Conservation (phyloP, 257 asterid species). For the Striga asiatica region DNA sequence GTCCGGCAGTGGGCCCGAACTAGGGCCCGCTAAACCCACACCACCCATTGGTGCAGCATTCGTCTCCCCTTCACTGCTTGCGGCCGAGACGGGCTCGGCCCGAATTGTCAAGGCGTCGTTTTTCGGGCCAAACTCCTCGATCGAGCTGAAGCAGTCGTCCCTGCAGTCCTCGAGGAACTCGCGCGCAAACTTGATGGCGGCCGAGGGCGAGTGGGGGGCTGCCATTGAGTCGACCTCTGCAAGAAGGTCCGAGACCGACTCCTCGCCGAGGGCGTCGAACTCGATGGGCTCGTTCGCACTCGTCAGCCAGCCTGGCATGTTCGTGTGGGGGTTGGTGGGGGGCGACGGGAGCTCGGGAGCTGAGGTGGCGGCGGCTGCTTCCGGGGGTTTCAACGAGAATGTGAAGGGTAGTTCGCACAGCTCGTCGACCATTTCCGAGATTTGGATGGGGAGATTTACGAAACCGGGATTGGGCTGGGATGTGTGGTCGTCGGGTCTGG, state of each 20-base stretch:
- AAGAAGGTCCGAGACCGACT: conserved; percentile 57
- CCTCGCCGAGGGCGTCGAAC: conserved; percentile 61
- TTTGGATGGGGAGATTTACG: conserved; percentile 30
- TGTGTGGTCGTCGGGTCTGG: conserved; percentile 25
- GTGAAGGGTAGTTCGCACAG: conserved; percentile 35
- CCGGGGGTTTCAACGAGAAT: conserved; percentile 31
- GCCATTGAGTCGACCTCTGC: conserved; percentile 79
- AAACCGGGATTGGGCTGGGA: conserved; percentile 23
- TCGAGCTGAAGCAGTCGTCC: conserved; percentile 42
- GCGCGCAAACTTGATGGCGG: conserved; percentile 38
- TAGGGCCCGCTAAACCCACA: no score
- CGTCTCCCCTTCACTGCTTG: conserved; percentile 65
- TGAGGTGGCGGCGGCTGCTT: conserved; percentile 20
- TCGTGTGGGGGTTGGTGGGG: conserved; percentile 13
- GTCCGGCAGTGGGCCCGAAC: no score
- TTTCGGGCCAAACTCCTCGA: conserved; percentile 33
- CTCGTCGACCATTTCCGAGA: conserved; percentile 40
- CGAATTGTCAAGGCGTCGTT: conserved; percentile 28
- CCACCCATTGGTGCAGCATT: no score
- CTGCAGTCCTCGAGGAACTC: conserved; percentile 33
- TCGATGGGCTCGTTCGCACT: conserved; percentile 51
- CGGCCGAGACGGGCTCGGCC: conserved; percentile 44
- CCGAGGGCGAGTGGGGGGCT: conserved; percentile 31
- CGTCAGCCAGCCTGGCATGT: conserved; percentile 40
- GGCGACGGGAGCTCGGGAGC: conserved; percentile 17